A percentile compares a stretch with the other conserved stretches of the same genome.
Evolutionary conservation across 805 yeast species (phyloP).

Genomic region (Saturnispora sekii): DNA sequence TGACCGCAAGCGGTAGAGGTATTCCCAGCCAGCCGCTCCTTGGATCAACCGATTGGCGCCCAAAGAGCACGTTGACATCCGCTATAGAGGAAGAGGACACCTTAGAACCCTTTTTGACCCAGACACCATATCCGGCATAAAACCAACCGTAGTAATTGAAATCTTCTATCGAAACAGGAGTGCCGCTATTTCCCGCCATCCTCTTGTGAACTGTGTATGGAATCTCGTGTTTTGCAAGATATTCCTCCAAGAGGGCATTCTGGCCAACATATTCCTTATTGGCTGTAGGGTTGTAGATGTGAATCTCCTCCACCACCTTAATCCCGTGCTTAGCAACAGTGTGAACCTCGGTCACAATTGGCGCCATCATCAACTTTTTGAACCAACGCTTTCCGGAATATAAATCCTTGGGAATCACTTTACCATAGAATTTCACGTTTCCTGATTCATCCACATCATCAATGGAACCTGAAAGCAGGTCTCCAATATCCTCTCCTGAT

Average conservation of each 20-base stretch:
- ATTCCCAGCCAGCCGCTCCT: slow-evolving; percentile 51
- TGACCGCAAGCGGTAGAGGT: slow-evolving; percentile 8
- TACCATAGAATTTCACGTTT: slow-evolving; percentile 4
- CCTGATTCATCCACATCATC: slow-evolving; percentile 6
- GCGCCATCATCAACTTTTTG: not conserved
- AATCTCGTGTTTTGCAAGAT: slow-evolving; percentile 1
- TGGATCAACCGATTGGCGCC: slow-evolving; percentile 66
- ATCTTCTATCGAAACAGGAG: not conserved
- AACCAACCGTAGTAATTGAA: slow-evolving; percentile 9
- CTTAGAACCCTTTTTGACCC: slow-evolving; percentile 46
- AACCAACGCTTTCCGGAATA: slow-evolving; percentile 4
- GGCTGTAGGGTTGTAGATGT: slow-evolving; percentile 1
- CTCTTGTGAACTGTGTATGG: slow-evolving; percentile 5
- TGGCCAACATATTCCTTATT: not conserved
- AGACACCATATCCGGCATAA: slow-evolving; percentile 35
- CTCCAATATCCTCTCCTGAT: not conserved
- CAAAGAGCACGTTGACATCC: slow-evolving; percentile 63
- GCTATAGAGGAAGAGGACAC: slow-evolving; percentile 32
- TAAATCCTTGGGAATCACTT: slow-evolving; percentile 2
- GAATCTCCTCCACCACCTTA: slow-evolving; percentile 6
- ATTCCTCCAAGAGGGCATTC: not conserved
- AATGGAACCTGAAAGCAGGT: not conserved
- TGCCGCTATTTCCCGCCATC: slow-evolving; percentile 4
- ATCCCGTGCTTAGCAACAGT: slow-evolving; percentile 5
- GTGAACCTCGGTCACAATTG: slow-evolving; percentile 4